Evolutionary conservation across 495 filamentous ascomycete species (phyloP), one percentile per base, ranked within the genome.

Genomic region (Aspergillus egyptiacus): DNA sequence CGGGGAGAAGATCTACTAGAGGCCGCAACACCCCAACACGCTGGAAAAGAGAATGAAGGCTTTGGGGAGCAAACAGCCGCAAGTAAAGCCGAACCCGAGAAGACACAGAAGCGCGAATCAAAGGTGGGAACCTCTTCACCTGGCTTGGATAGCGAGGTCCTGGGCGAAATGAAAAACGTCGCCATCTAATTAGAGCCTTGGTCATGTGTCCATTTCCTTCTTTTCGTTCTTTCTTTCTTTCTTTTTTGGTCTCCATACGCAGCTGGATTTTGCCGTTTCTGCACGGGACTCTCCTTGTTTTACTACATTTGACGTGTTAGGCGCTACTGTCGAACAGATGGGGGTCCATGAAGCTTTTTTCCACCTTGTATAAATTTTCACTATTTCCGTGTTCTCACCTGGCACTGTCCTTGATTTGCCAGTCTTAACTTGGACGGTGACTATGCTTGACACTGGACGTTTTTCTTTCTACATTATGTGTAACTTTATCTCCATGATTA

Each of bases 81-180:
- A 15, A 54, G 51, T 18, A 55, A 60, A 28, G 23, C 53, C 1
- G 60, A 70, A 9, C 40, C 55, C 10, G 69, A 68, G 14, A 68
- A 67, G 54, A 37, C 44, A 13, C 63, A 63, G 24, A 66, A 67
- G 45, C 54, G 41, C 22, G 65, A 60, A 25, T 64, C 60, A 4
- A 50, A 62, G 9, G 51, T 56, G 22, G 61, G 55, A 30, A 47
- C 67, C 18, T 57, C 64, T 25, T 49, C 51, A 36, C 50, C 49
- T 44, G 53, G 46, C 24, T 56, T 68, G 46, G 68, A 72, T 40
- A 59, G 62, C 10, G 69, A 72, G 53, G 66, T 72, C 48, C 59
- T 74, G 13, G 72, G 74, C 43, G 75, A 76, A 44, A 77, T 79
- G 75, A 79, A 79, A 61, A 79, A 72, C 56, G 74, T 79, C 51